These are phyloP conservation scores for Cordyceps sp. DNA, from an alignment of 2,329 filamentous ascomycete species.

Conservation along the genomic window DNA sequence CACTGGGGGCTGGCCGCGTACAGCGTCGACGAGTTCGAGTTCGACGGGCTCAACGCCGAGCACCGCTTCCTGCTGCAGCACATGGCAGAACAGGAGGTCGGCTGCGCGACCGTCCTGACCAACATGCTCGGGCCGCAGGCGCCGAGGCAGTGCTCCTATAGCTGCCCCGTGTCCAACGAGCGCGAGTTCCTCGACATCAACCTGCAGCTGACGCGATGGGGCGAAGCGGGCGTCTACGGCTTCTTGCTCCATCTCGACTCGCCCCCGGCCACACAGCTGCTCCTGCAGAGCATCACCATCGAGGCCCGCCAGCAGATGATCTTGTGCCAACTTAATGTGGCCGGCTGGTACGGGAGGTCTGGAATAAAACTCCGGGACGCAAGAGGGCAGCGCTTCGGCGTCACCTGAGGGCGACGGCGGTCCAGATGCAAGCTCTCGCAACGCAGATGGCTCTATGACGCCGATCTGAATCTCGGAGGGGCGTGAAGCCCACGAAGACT, in stretches of 20 bases:
- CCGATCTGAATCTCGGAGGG: too few species aligned
- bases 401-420: too few species aligned
- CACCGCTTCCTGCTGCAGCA: constrained; percentile 56
- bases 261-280: constrained; percentile 53
- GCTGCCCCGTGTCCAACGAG: constrained; percentile 62
- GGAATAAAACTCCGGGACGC: not conserved
- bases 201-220: constrained; percentile 71
- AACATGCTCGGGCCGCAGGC: constrained; percentile 61
- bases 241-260: constrained; percentile 67
- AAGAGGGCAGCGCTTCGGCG: too few species aligned
- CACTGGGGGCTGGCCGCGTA: constrained; percentile 58
- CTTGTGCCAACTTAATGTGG: constrained; percentile 67
- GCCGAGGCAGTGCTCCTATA: constrained; percentile 62
- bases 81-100: constrained; percentile 64
- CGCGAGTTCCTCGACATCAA: constrained; percentile 69
- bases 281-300: constrained; percentile 60
- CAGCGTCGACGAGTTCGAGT: constrained; percentile 50
- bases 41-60: constrained; percentile 48
- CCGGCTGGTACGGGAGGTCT: constrained; percentile 5
- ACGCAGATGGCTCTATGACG: too few species aligned
- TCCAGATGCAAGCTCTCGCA: too few species aligned
- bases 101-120: constrained; percentile 59
- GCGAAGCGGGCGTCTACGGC: constrained; percentile 66
- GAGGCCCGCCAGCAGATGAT: constrained; percentile 73
- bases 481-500: too few species aligned